Evolutionary conservation across 768 basidiomycete species (phyloP).

Genomic region (Solioccasus polychromus): DNA sequence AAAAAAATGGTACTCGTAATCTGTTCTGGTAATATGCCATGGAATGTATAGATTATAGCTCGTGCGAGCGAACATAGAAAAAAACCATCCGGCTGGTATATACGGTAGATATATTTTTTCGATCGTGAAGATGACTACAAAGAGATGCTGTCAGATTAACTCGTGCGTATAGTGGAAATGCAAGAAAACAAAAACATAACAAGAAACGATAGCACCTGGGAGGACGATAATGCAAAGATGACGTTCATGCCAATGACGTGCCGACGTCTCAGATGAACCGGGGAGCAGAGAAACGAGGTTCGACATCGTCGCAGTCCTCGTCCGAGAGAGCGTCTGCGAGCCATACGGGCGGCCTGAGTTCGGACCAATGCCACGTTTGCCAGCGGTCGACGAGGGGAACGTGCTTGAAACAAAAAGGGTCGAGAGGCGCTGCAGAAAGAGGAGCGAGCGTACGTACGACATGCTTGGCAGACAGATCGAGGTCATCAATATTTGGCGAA

Average conservation of each 20-base stretch:
- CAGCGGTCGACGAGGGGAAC: slow-evolving; percentile 26
- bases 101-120: too few relatives aligned
- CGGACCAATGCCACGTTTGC: slow-evolving; percentile 35
- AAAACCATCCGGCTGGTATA: slow-evolving; percentile 20
- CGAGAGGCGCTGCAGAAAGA: slow-evolving; percentile 26
- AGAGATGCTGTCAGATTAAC: slow-evolving; percentile 22
- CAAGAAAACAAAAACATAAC: slow-evolving; percentile 15
- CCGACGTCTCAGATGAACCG: slow-evolving; percentile 17
- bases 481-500: slow-evolving; percentile 21
- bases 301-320: slow-evolving; percentile 26
- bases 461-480: slow-evolving; percentile 14
- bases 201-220: slow-evolving; percentile 13
- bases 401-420: slow-evolving; percentile 21
- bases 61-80: slow-evolving; percentile 21
- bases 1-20: slow-evolving; percentile 5
- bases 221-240: slow-evolving; percentile 5
- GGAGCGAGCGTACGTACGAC: slow-evolving; percentile 24
- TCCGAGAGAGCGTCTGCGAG: slow-evolving; percentile 11
- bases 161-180: slow-evolving; percentile 28
- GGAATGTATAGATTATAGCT: slow-evolving; percentile 30
- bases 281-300: slow-evolving; percentile 13
- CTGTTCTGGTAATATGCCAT: slow-evolving; percentile 26
- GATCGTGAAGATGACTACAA: slow-evolving; percentile 23
- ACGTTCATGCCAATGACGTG: slow-evolving; percentile 16
- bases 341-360: slow-evolving; percentile 30